A percentile compares a stretch with the other conserved stretches of the same genome.
These are phyloP conservation scores for Coemansia sp. DNA, from an alignment of 192 early-diverging fungal species.

Conservation along the genomic window DNA sequence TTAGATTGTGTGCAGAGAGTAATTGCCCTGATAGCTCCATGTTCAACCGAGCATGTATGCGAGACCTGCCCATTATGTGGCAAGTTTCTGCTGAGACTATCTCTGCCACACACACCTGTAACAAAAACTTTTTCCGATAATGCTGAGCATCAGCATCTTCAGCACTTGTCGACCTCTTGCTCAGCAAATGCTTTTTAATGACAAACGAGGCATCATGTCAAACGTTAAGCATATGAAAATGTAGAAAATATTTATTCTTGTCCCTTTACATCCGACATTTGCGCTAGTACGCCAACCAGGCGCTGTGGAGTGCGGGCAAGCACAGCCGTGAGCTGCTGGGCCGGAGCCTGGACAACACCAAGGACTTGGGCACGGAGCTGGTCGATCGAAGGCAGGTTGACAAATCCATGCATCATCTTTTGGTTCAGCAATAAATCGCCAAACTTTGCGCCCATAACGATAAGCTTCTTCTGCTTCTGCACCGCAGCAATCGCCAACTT, in stretches of 20 bases:
- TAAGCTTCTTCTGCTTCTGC: conserved; percentile 29
- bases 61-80: not conserved
- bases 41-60: conserved; percentile 3
- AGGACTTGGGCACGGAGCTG: conserved; percentile 46
- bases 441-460: conserved; percentile 47
- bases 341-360: conserved; percentile 40
- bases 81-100: not conserved
- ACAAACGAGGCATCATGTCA: not conserved
- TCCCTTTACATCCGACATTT: conserved; percentile 18
- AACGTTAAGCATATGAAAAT: not conserved
- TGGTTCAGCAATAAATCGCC: conserved; percentile 40
- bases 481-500: conserved; percentile 29
- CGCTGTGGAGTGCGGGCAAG: conserved; percentile 46
- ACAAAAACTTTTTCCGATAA: not conserved
- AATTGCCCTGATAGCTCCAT: conserved; percentile 1
- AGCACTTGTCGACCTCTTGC: no score
- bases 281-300: conserved; percentile 42
- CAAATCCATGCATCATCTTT: conserved; percentile 39
- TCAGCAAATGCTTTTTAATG: no score
- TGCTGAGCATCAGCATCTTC: no score
- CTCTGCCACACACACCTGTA: not conserved
- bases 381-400: conserved; percentile 33
- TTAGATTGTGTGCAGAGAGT: conserved; percentile 10
- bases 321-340: conserved; percentile 24
- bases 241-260: not conserved